phyloP scores from a whole-genome alignment of 2,329 filamentous ascomycete genomes.

The Neonectria neomacrospora region DNA sequence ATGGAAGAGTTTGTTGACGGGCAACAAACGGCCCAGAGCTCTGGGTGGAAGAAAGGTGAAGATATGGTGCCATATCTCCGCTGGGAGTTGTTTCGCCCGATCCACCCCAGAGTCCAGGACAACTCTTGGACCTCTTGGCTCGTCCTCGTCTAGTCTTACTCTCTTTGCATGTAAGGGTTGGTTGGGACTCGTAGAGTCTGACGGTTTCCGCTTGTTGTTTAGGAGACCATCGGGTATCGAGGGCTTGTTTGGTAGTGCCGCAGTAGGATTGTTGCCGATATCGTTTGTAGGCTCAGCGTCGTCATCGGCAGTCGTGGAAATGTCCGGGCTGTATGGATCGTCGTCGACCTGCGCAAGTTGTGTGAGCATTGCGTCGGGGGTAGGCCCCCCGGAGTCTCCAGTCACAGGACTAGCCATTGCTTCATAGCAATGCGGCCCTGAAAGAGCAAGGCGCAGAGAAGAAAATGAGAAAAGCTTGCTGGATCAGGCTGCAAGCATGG shows the following conservation, averaged over 20 bases:
- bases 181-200: conserved; percentile 12
- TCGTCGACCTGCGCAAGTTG: conserved; percentile 19
- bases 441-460: conserved; percentile 6
- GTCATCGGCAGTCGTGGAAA: conserved; percentile 25
- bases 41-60: conserved; percentile 74
- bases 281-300: conserved; percentile 29
- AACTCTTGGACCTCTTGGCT: conserved; percentile 22
- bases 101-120: conserved; percentile 27
- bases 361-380: conserved; percentile 27
- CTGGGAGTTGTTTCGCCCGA: conserved; percentile 56
- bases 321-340: conserved; percentile 19
- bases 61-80: conserved; percentile 76
- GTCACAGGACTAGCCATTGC: conserved; percentile 29
- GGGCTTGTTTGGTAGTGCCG: conserved; percentile 23
- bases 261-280: conserved; percentile 28
- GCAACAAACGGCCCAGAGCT: conserved; percentile 72
- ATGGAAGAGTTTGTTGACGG: conserved; percentile 75
- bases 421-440: conserved; percentile 15
- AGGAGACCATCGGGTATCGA: conserved; percentile 13
- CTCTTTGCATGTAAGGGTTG: conserved; percentile 35
- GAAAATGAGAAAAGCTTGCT: conserved; percentile 16
- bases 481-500: conserved; percentile 29
- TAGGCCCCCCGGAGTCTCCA: conserved; percentile 14
- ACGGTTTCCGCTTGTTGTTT: conserved; percentile 39
- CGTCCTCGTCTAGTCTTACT: conserved; percentile 33